Conservation (phyloP, 371 early-diverging fungal species). For the Thermomucor indicae-seudaticae region DNA sequence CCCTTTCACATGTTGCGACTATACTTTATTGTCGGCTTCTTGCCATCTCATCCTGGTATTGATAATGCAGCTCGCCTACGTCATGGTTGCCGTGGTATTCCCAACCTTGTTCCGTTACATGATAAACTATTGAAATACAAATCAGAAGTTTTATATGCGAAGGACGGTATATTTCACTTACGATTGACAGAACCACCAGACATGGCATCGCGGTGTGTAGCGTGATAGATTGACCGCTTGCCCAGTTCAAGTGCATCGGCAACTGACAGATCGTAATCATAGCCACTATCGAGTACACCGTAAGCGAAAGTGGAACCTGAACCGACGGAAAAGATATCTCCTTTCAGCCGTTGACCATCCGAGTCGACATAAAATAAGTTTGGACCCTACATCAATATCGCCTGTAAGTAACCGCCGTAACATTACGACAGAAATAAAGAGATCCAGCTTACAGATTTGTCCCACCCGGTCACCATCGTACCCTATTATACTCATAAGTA, state of each 20-base stretch:
- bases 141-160: background rate
- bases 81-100: slow-evolving; percentile 82
- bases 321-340: slow-evolving; percentile 96
- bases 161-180: slow-evolving; percentile 27
- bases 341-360: slow-evolving; percentile 93
- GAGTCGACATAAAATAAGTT: slow-evolving; percentile 98
- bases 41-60: slow-evolving; percentile 55
- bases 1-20: too few species aligned
- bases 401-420: too few species aligned
- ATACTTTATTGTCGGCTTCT: slow-evolving; percentile 19
- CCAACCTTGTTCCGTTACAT: slow-evolving; percentile 93
- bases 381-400: slow-evolving; percentile 69
- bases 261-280: slow-evolving; percentile 84
- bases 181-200: slow-evolving; percentile 96
- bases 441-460: slow-evolving; percentile 67
- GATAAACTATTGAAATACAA: slow-evolving; percentile 68
- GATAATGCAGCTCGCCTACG: slow-evolving; percentile 84
- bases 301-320: slow-evolving; percentile 98
- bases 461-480: slow-evolving; percentile 99
- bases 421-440: background rate
- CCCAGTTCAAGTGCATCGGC: slow-evolving; percentile 97
- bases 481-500: slow-evolving; percentile 55
- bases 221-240: slow-evolving; percentile 97
- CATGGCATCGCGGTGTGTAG: slow-evolving; percentile 98
- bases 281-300: slow-evolving; percentile 95